Evolutionary conservation across 78 protist genomes (phyloP).

Genomic region (Polysphondylium violaceum): DNA sequence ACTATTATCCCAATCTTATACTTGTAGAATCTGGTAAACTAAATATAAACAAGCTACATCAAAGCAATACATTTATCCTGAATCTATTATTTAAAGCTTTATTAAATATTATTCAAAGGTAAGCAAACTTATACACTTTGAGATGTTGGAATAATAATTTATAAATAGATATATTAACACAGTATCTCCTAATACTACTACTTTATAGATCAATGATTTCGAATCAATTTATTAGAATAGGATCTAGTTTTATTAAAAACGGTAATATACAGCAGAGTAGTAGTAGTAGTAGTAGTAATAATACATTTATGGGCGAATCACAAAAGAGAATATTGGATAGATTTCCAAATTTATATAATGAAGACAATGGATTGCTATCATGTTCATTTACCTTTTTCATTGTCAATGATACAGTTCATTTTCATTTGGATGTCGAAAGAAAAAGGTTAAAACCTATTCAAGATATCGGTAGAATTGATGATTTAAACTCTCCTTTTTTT

Average conservation of each 20-base stretch:
- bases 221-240: conserved; percentile 48
- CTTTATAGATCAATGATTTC: conserved; percentile 24
- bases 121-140: neutral
- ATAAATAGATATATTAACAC: neutral
- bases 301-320: neutral
- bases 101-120: conserved; percentile 46
- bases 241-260: conserved; percentile 39
- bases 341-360: conserved; percentile 2
- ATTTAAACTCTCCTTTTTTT: conserved; percentile 16
- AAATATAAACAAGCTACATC: neutral
- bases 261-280: neutral
- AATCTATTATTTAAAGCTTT: conserved; percentile 23
- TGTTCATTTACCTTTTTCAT: conserved; percentile 64
- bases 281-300: neutral
- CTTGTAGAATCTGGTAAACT: conserved; percentile 19
- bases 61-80: neutral
- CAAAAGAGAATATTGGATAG: neutral
- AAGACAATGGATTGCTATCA: conserved; percentile 39
- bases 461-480: neutral
- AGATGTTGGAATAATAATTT: neutral
- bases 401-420: conserved; percentile 9
- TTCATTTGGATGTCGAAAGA: conserved; percentile 44
- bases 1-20: neutral
- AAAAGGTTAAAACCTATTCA: conserved; percentile 51
- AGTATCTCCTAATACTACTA: neutral